These are phyloP conservation scores for Luvunga scandens DNA, from an alignment of 345 rosid genomes.

Conservation along the genomic window DNA sequence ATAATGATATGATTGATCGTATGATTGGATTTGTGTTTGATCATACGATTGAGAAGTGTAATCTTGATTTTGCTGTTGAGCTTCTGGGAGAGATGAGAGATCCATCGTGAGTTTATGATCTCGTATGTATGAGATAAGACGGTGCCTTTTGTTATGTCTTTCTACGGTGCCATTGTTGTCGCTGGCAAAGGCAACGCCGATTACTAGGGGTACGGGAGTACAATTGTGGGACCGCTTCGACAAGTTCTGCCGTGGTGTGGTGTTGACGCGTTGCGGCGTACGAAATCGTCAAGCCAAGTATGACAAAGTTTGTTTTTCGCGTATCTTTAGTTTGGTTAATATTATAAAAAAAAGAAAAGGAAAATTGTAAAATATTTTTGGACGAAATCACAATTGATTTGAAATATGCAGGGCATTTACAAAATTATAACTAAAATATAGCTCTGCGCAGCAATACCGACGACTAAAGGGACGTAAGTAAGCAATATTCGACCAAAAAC, in stretches of 20 bases:
- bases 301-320: no score
- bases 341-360: no score
- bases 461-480: not conserved
- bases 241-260: not conserved
- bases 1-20: constrained; percentile 8
- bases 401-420: not conserved
- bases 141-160: not conserved
- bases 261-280: not conserved
- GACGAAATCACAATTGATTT: not conserved
- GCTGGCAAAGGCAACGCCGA: not conserved
- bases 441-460: not conserved
- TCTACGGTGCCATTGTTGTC: no score
- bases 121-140: not conserved
- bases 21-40: constrained; percentile 15
- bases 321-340: no score
- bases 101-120: not conserved
- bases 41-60: not conserved
- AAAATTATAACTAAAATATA: not conserved
- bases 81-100: not conserved
- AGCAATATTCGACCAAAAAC: not conserved
- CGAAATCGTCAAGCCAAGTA: no score
- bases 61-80: not conserved
- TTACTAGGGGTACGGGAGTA: not conserved
- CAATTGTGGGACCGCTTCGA: not conserved
- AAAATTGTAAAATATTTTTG: not conserved